Conservation (phyloP, 352 stramenopile species). For the Phytophthora pini region DNA sequence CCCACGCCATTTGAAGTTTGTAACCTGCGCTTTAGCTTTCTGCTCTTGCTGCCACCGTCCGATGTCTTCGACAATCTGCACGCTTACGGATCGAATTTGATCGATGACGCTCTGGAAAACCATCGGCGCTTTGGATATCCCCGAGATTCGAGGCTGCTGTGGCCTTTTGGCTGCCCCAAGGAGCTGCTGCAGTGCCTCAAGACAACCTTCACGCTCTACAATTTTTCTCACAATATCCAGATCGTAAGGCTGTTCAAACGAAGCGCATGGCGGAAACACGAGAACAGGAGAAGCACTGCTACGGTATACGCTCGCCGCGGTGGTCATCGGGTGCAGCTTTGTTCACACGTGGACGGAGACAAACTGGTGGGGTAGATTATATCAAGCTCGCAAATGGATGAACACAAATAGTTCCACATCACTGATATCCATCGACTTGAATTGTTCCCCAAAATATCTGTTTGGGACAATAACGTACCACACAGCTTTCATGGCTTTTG, state of each 20-base stretch:
- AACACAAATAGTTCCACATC: conserved; percentile 9
- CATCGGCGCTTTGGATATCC: conserved; percentile 47
- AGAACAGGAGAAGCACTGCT: conserved; percentile 13
- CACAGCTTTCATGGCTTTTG: conserved; percentile 16
- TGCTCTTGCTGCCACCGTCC: conserved; percentile 55
- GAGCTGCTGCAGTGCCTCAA: conserved; percentile 76
- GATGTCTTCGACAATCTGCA: conserved; percentile 78
- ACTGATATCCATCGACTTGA: too few species aligned
- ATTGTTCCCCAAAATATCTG: too few species aligned
- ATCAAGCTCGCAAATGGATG: background rate
- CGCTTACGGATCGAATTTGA: conserved; percentile 64
- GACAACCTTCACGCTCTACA: conserved; percentile 80
- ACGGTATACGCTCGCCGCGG: background rate
- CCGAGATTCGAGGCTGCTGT: conserved; percentile 28
- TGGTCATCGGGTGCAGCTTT: conserved; percentile 7
- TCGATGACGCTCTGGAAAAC: conserved; percentile 72
- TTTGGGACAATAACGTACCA: background rate
- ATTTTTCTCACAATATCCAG: conserved; percentile 78
- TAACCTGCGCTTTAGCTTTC: conserved; percentile 26
- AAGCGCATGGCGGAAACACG: conserved; percentile 37
- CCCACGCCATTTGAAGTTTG: conserved; percentile 73
- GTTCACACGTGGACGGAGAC: background rate
- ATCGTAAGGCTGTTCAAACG: conserved; percentile 54
- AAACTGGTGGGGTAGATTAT: background rate
- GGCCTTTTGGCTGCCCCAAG: conserved; percentile 30